phyloP scores from a whole-genome alignment of 2,329 filamentous ascomycete genomes.

The Trichoderma atrobrunneum region DNA sequence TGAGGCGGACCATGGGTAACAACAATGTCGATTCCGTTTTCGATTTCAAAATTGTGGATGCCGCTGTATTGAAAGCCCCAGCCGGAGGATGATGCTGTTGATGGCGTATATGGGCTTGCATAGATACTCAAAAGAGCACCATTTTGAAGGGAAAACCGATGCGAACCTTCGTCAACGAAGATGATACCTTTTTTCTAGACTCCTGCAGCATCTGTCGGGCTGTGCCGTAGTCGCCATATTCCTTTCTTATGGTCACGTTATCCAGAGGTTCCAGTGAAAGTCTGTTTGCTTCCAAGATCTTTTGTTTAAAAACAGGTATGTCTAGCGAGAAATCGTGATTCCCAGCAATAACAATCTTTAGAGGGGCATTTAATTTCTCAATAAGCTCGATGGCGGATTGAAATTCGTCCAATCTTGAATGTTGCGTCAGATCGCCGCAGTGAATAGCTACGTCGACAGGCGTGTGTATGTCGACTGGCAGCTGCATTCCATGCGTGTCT shows the following conservation, averaged over 20 bases:
- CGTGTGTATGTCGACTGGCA: neutral
- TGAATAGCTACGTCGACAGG: slow-evolving; percentile 45
- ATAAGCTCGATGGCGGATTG: slow-evolving; percentile 38
- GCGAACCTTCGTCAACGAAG: slow-evolving; percentile 42
- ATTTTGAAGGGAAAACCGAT: slow-evolving; percentile 40
- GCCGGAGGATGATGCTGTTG: slow-evolving; percentile 26
- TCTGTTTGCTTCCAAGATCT: slow-evolving; percentile 23
- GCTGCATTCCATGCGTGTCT: slow-evolving; percentile 26
- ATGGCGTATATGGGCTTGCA: slow-evolving; percentile 46
- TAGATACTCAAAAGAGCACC: slow-evolving; percentile 43
- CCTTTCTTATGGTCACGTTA: slow-evolving; percentile 21
- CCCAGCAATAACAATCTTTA: slow-evolving; percentile 51
- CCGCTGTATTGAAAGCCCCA: slow-evolving; percentile 46
- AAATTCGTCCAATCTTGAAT: slow-evolving; percentile 43
- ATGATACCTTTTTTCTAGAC: slow-evolving; percentile 33
- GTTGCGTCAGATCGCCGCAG: slow-evolving; percentile 48
- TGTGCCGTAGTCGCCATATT: slow-evolving; percentile 40
- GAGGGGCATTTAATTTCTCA: slow-evolving; percentile 37
- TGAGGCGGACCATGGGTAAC: slow-evolving; percentile 38
- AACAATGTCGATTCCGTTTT: slow-evolving; percentile 29
- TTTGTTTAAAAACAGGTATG: slow-evolving; percentile 32
- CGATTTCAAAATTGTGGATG: slow-evolving; percentile 29
- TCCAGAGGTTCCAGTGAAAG: neutral
- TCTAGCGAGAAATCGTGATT: slow-evolving; percentile 51
- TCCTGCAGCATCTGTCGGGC: slow-evolving; percentile 30